These are phyloP conservation scores for Chlorella sorokiniana DNA, from an alignment of 139 green algal species.

Conservation along the genomic window DNA sequence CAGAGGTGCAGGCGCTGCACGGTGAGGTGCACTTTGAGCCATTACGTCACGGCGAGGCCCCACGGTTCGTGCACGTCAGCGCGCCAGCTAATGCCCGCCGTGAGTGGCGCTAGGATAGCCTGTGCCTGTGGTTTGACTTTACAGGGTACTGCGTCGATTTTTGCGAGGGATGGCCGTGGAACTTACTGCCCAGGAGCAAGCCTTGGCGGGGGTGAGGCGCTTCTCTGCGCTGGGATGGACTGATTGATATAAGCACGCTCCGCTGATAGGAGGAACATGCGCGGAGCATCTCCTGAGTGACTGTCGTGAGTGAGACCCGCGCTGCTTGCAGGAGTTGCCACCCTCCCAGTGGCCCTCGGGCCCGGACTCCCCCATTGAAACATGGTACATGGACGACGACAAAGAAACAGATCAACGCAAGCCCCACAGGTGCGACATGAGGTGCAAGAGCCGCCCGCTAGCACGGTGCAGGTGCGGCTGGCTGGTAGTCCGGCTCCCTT, in stretches of 20 bases:
- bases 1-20: too few relatives aligned
- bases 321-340: slow-evolving; percentile 7
- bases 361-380: slow-evolving; percentile 54
- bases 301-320: neutral
- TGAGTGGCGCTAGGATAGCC: too few relatives aligned
- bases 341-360: neutral
- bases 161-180: neutral
- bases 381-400: slow-evolving; percentile 90
- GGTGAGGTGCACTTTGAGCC: too few relatives aligned
- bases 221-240: neutral
- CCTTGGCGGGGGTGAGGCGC: slow-evolving; percentile 13
- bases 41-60: too few relatives aligned
- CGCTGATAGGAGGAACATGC: neutral
- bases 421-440: slow-evolving; percentile 63
- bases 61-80: too few relatives aligned
- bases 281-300: neutral
- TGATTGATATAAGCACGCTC: neutral
- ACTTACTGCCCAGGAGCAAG: neutral
- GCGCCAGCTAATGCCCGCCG: too few relatives aligned
- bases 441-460: neutral
- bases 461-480: too few relatives aligned
- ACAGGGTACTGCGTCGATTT: neutral
- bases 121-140: too few relatives aligned
- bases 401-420: slow-evolving; percentile 71
- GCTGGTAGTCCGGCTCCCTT: too few relatives aligned